These are phyloP conservation scores for Cutaneotrichosporon cavernicola DNA, from an alignment of 1,284 basidiomycete genomes.

Conservation along the genomic window DNA sequence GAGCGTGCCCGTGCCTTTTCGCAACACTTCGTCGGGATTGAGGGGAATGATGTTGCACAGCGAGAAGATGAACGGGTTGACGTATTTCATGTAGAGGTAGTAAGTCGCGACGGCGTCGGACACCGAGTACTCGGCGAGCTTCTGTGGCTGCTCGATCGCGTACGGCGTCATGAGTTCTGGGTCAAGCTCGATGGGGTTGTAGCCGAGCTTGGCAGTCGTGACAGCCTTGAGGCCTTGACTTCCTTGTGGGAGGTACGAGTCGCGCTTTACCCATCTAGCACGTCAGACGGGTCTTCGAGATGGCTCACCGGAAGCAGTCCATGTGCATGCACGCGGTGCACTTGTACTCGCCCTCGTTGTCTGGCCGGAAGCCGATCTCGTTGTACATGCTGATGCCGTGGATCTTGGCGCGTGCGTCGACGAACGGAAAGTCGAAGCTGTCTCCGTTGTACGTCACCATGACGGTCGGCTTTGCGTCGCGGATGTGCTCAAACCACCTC, in stretches of 20 bases:
- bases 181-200: slow-evolving; percentile 95
- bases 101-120: slow-evolving; percentile 99
- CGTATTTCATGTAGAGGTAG: slow-evolving; percentile 99
- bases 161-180: slow-evolving; percentile 99
- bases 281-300: slow-evolving; percentile 1
- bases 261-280: slow-evolving; percentile 88
- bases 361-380: slow-evolving; percentile 89
- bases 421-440: slow-evolving; percentile 98
- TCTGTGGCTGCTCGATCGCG: slow-evolving; percentile 92
- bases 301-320: slow-evolving; percentile 83
- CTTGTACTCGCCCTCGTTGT: slow-evolving; percentile 95
- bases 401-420: slow-evolving; percentile 78
- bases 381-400: slow-evolving; percentile 96
- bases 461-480: slow-evolving; percentile 89
- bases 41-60: slow-evolving; percentile 99
- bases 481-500: slow-evolving; percentile 91
- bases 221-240: slow-evolving; percentile 98
- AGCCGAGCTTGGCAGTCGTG: slow-evolving; percentile 93
- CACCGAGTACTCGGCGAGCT: slow-evolving; percentile 95
- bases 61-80: slow-evolving; percentile 99
- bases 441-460: slow-evolving; percentile 99
- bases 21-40: slow-evolving; percentile 91
- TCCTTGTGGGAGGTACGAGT: slow-evolving; percentile 98
- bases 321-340: slow-evolving; percentile 91
- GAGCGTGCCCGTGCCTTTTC: slow-evolving; percentile 93